A percentile compares a stretch with the other conserved stretches of the same genome.
Conservation (phyloP, 306 rosid species). For the Abrus precatorius region DNA sequence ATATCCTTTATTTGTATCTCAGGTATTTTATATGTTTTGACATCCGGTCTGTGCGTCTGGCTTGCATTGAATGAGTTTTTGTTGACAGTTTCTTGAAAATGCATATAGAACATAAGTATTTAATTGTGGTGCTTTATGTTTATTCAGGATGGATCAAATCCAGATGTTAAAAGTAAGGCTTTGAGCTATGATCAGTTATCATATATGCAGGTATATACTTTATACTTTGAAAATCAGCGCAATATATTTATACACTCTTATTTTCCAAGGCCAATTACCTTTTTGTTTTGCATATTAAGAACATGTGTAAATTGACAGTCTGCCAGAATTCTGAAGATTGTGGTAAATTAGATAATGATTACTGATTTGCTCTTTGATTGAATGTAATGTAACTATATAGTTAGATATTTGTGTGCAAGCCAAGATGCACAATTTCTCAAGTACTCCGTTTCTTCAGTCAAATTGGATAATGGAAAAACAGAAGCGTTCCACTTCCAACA, state of each 20-base stretch:
- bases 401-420: conserved; percentile 1
- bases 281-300: conserved; percentile 34
- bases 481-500: not conserved
- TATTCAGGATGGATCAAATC: conserved; percentile 82
- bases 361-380: conserved; percentile 5
- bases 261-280: conserved; percentile 37
- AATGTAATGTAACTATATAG: conserved; percentile 15
- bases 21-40: conserved; percentile 63
- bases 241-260: conserved; percentile 20
- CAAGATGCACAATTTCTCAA: not conserved
- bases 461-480: not conserved
- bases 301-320: conserved; percentile 17
- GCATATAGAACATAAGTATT: conserved; percentile 35
- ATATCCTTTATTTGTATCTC: conserved; percentile 92
- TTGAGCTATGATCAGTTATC: conserved; percentile 81
- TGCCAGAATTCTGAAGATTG: conserved; percentile 22
- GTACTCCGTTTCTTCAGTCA: not conserved
- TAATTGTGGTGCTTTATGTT: conserved; percentile 38
- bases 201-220: conserved; percentile 81
- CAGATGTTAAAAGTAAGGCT: conserved; percentile 79
- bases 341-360: conserved; percentile 15
- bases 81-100: conserved; percentile 41
- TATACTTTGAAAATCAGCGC: conserved; percentile 26
- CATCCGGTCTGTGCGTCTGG: conserved; percentile 28
- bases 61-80: conserved; percentile 29